Base-by-base conservation (phyloP, 202 grass and related monocot genomes). In the Zoysia matrella region DNA sequence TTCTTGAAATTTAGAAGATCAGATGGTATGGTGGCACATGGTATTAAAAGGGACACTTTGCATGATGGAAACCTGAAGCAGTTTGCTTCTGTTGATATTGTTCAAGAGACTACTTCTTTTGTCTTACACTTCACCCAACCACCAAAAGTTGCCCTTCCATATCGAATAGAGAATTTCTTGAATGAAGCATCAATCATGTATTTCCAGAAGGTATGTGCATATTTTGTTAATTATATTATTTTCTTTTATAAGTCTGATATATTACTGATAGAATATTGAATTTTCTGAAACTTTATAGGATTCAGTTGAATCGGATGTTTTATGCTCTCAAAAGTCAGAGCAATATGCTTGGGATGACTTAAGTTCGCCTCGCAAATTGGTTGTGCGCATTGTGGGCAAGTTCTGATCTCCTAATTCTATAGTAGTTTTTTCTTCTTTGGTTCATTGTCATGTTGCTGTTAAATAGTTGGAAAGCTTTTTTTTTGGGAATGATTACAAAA, bases 321-420 rank as follows among this genome's bases (percentile, higher is more conserved):
- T 96, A 72, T 44, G 3, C 57, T 75, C 93, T 76, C 85, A 87
- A 83, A 86, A 91, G 41, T 90, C 83, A 1, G 86, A 84, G 73
- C 88, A 96, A 62, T 96, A 93, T 67, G 71, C 83, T 41, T 96
- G 93, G 93, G 93, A 96, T 87, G 90, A 96, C 75, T 85, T 91
- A 30, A 96, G 82, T 89, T 88, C 91, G 72, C 93, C 90, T 42
- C 93, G 74, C 69, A 92, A 93, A 76, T 82, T 96, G 77, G 77
- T 96, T 80, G 86, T 96, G 41, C 83, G 88, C 10, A 91, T 96
- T 83, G 44, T 91, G 80, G 93, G 93, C 71, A 90, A 75, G 81
- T 78, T 79, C 61, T 68, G 79, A 57, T 83, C 22, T 93, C 74
- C 66, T 73, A 76, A 84, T 80, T 86, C 68, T 46, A 44, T 76